Base-by-base conservation (phyloP, 345 rosid species). In the Erodium maritimum region DNA sequence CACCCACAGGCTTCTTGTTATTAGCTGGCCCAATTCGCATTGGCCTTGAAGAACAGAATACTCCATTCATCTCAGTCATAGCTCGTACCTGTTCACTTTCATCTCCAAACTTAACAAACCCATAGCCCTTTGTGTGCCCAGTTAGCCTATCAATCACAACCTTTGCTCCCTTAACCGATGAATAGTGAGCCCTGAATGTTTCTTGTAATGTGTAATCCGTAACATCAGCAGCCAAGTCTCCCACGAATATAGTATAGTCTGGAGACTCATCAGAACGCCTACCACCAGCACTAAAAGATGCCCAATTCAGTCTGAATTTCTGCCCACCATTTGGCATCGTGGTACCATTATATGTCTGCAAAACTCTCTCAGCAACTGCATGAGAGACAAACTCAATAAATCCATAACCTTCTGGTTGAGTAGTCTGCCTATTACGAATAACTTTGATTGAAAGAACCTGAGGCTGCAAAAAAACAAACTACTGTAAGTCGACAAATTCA, bases 151-250 rank as follows among this genome's bases (percentile, higher is more conserved):
- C 98, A 64, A 88, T 84, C 29, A 91, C 98, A 67, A 91, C 96
- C 71, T 91, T 91, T 0, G 96, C 96, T 56, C 96, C 85, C 60
- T 82, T 91, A 33, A 82, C 79, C 1, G 93, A 79, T n/a, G 88
- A 77, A 76, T 69, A 91, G 59, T 74, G 80, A 1, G 71, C 79
- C 66, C 82, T 81, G 58, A 88, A 91, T 16, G 86, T 88, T 78
- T 88, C 95, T 67, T 88, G 95, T 17, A 91, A 78, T 69, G 75
- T 70, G 64, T 86, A 86, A 60, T 91, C 96, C 0, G 95, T 84
- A 67, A 91, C 98, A 73, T 91, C 98, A 64, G 98, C 83, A 23
- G 96, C 96, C 66, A 91, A 69, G 64, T 91, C 98, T 63, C 98
- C 98, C 11, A 91, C 95, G 61, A 91, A 91, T 63, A 91, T 78